phyloP scores from a whole-genome alignment of 768 basidiomycete species.

The Mycena galopus region DNA sequence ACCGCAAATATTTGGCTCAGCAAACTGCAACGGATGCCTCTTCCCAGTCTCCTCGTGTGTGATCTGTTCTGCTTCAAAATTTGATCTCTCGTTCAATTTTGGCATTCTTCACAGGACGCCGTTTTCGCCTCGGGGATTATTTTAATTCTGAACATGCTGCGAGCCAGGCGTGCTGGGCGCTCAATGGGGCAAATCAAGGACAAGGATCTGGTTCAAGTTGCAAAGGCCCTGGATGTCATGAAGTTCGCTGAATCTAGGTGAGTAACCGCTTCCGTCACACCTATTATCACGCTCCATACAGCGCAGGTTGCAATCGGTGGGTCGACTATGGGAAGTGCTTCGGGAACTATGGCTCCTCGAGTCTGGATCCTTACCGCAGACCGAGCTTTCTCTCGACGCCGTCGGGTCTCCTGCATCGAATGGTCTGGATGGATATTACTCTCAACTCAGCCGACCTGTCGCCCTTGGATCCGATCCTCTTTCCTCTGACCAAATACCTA shows the following conservation, averaged over 20 bases:
- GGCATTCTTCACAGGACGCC: neutral
- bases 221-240: neutral
- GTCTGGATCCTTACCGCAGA: neutral
- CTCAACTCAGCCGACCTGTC: neutral
- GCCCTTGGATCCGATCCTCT: neutral
- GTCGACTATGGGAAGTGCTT: conserved; percentile 20
- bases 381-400: neutral
- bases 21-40: conserved; percentile 5
- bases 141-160: neutral
- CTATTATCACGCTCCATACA: neutral
- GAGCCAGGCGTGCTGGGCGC: neutral
- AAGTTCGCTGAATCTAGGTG: conserved; percentile 10
- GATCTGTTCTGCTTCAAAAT: neutral
- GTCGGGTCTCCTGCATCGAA: neutral
- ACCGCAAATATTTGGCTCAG: conserved; percentile 49
- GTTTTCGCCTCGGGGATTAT: neutral
- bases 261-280: neutral
- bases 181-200: conserved; percentile 45
- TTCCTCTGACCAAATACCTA: neutral
- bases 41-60: conserved; percentile 18
- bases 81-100: neutral
- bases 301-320: neutral
- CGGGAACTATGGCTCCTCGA: conserved; percentile 9
- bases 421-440: neutral
- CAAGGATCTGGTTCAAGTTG: neutral